Conservation (phyloP, 2,329 filamentous ascomycete genomes). For the Ramichloridium luteum region DNA sequence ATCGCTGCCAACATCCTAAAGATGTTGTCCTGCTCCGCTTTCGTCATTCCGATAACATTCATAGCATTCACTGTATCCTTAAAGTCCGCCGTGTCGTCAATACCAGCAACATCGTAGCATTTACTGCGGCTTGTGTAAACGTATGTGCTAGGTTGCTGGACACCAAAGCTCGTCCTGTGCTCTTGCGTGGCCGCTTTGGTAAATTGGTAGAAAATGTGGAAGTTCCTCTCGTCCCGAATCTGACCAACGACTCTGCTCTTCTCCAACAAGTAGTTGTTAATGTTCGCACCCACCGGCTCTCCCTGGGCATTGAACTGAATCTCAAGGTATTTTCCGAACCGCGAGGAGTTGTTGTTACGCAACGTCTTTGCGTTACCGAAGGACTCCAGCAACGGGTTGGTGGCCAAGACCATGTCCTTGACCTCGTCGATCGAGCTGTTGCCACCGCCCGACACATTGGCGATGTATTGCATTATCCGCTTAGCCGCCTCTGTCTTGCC, state of each 20-base stretch:
- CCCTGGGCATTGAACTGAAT: constrained; percentile 87
- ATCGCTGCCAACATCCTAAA: constrained; percentile 90
- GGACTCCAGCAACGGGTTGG: constrained; percentile 90
- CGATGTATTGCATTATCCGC: constrained; percentile 99
- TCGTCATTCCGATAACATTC: constrained; percentile 79
- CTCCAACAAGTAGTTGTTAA: constrained; percentile 95
- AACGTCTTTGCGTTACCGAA: constrained; percentile 98
- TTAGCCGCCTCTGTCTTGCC: constrained; percentile 98
- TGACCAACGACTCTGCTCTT: constrained; percentile 92
- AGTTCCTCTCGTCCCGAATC: constrained; percentile 90
- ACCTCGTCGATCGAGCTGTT: constrained; percentile 86
- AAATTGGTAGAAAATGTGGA: constrained; percentile 99
- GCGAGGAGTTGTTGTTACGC: constrained; percentile 96
- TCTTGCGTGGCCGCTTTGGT: constrained; percentile 83
- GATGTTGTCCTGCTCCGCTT: constrained; percentile 86
- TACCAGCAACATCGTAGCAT: constrained; percentile 86
- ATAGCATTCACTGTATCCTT: constrained; percentile 86
- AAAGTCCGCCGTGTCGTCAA: constrained; percentile 83
- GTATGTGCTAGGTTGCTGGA: constrained; percentile 87
- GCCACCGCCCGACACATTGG: constrained; percentile 78
- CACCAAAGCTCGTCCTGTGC: constrained; percentile 77
- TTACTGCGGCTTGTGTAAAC: constrained; percentile 88
- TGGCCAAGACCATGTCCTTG: constrained; percentile 98
- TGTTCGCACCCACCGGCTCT: constrained; percentile 90
- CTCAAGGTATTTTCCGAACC: constrained; percentile 96